Conservation (phyloP, 2,329 filamentous ascomycete species). For the Colletotrichum viniferum region DNA sequence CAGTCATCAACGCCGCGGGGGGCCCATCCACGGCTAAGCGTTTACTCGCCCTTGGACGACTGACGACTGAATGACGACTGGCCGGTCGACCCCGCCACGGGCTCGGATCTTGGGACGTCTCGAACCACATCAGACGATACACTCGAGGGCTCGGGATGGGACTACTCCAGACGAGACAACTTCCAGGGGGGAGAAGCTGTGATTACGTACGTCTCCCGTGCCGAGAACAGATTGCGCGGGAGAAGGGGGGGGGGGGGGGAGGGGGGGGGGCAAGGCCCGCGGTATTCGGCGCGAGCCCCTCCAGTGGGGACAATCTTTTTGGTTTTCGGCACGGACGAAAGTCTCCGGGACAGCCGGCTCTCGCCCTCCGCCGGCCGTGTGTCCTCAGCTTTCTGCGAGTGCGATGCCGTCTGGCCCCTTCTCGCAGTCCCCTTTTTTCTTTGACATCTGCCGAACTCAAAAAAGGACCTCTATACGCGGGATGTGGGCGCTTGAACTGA, state of each 20-base stretch:
- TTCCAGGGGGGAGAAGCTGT: neutral
- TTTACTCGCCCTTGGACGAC: neutral
- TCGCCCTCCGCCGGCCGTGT: neutral
- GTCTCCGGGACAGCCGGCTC: neutral
- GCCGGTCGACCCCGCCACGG: neutral
- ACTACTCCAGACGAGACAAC: neutral
- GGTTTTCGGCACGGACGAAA: neutral
- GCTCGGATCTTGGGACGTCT: constrained; percentile 2
- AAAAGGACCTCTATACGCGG: neutral
- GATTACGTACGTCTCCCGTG: neutral
- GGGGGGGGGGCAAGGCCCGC: too few species aligned
- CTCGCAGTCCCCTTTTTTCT: neutral
- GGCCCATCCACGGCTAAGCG: neutral
- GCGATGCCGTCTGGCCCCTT: neutral
- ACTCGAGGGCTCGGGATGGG: neutral
- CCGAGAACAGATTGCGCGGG: neutral
- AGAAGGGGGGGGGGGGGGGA: neutral
- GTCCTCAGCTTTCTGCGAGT: neutral
- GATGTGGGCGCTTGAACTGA: neutral
- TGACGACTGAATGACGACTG: neutral
- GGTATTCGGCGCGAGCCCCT: neutral
- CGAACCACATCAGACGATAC: constrained; percentile 17
- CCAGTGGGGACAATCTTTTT: neutral
- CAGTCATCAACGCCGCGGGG: neutral
- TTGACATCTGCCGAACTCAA: neutral